Conservation (phyloP, 345 rosid species). For the Reutealis trisperma region DNA sequence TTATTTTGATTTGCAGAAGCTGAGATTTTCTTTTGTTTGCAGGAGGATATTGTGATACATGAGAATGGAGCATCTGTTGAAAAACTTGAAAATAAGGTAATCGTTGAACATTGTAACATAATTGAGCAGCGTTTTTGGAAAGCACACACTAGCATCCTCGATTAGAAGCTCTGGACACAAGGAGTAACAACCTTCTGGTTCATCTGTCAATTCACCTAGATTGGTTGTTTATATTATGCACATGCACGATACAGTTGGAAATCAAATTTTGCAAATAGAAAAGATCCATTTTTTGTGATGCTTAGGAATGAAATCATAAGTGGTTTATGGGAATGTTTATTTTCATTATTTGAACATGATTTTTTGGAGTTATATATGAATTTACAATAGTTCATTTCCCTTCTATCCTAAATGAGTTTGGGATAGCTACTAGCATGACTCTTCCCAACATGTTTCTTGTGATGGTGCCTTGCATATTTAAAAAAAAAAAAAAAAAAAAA, state of each 20-base stretch:
- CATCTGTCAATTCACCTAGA: not conserved
- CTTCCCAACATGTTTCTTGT: no score
- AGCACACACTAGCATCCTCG: slow-evolving; percentile 51
- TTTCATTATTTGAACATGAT: no score
- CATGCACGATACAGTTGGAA: no score
- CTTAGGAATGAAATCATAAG: not conserved
- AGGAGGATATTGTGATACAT: slow-evolving; percentile 27
- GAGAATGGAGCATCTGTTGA: slow-evolving; percentile 29
- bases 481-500: no score
- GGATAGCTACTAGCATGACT: no score
- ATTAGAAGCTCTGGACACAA: not conserved
- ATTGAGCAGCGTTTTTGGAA: slow-evolving; percentile 71
- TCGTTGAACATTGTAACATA: slow-evolving; percentile 54
- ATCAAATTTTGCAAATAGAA: not conserved
- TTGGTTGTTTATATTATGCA: not conserved
- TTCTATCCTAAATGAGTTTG: no score
- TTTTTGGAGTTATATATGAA: not conserved
- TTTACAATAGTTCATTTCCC: not conserved
- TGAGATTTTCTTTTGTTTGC: slow-evolving; percentile 19
- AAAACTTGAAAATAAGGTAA: slow-evolving; percentile 31
- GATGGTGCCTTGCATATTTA: no score
- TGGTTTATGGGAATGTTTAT: not conserved
- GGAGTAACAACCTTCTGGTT: not conserved
- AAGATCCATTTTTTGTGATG: not conserved
- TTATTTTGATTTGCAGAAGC: not conserved